A percentile compares a stretch with the other conserved stretches of the same genome.
Conservation (phyloP, 768 basidiomycete genomes). For the Boletus fagicola region DNA sequence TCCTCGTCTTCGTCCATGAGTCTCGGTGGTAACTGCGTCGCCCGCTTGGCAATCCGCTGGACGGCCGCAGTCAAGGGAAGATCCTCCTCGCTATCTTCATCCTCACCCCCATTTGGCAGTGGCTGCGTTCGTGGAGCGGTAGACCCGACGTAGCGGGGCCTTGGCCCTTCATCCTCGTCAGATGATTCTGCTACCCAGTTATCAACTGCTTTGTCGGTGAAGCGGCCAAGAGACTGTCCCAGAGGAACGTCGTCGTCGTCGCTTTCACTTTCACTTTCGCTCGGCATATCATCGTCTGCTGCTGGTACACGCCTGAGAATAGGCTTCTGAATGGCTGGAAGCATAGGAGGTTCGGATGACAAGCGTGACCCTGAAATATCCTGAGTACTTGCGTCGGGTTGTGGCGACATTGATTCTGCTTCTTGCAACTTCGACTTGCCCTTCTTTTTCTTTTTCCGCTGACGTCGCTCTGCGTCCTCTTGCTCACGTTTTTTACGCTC, state of each 20-base stretch:
- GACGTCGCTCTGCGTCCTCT: constrained; percentile 40
- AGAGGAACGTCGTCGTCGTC: constrained; percentile 31
- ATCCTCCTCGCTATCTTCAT: constrained; percentile 75
- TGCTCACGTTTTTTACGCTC: constrained; percentile 46
- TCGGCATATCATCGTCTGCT: constrained; percentile 42
- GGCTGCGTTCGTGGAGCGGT: constrained; percentile 1
- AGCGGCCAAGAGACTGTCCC: constrained; percentile 16
- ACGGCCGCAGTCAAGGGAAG: constrained; percentile 68
- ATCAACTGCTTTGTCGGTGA: constrained; percentile 25
- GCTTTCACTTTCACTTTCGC: constrained; percentile 55
- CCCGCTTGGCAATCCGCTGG: constrained; percentile 52
- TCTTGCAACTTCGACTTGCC: constrained; percentile 48
- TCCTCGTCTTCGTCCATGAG: constrained; percentile 48
- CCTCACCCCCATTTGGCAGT: constrained; percentile 15
- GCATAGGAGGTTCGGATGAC: constrained; percentile 27
- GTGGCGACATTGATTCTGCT: constrained; percentile 32
- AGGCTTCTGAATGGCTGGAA: constrained; percentile 38
- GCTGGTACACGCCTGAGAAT: constrained; percentile 31
- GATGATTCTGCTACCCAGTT: constrained; percentile 58
- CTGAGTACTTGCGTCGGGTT: constrained; percentile 36
- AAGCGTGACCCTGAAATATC: constrained; percentile 19
- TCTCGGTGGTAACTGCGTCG: constrained; percentile 27
- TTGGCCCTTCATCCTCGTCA: constrained; percentile 56
- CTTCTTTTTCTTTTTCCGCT: constrained; percentile 37
- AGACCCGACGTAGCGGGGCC: constrained; percentile 41